Base-by-base conservation (phyloP, 257 asterid genomes). In the Lithospermum erythrorhizon region DNA sequence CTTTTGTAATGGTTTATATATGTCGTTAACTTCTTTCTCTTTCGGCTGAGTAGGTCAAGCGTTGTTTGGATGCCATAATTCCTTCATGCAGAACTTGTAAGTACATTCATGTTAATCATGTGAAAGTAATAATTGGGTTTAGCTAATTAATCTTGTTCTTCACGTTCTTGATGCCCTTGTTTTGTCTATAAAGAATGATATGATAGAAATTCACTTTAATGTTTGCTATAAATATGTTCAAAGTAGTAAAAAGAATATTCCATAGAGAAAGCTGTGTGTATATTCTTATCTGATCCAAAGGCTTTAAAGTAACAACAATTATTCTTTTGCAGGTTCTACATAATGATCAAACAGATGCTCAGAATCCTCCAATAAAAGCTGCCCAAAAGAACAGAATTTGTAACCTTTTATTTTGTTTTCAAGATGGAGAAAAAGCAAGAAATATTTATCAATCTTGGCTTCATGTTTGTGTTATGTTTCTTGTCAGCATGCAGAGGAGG, bases 201-300 rank as follows among this genome's bases (percentile, higher is more conserved):
- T 27, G 32, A 27, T 27, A 27, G 6, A 6, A 35, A 22, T 17
- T 53, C 20, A 17, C 59, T 21, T 21, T 55, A 29, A 55, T 27
- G 32, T 27, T 27, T 27, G 32, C 32, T 27, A 27, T 27, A 27
- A 3, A 27, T 56, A 23, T 3, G 4, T 11, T 56, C 32, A 7
- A 56, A 56, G 16, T 22, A 24, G 9, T 24, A 9, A 55, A 22
- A 3, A 55, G 23, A 56, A 56, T 27, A 56, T 53, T 55, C 32
- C 25, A 66, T 59, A 67, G 60, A 19, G 68, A 76, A 81, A 81
- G 74, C 71, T 78, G 78, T 62, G 65, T 71, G 69, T 45, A 17
- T 59, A 56, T 71, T n/a, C 53, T 21, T 78, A 61, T 76, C 82
- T 69, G 79, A 80, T 84, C 90, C 87, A 70, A 83, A 55, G 71